Evolutionary conservation across 202 grass and related monocot genomes (phyloP).

Genomic region (Saccharum hybrid): DNA sequence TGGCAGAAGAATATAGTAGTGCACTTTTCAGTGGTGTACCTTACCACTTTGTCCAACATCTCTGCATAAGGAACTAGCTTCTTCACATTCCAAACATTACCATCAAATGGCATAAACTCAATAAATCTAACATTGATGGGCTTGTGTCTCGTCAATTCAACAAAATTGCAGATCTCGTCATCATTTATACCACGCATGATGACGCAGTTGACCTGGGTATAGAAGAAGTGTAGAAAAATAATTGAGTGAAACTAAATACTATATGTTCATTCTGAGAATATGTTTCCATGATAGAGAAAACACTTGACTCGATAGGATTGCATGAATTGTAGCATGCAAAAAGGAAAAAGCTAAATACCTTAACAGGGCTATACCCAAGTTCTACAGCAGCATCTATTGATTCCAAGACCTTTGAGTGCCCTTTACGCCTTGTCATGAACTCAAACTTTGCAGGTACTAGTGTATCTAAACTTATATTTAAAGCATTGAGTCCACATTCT

Average conservation of each 20-base stretch:
- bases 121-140: constrained; percentile 97
- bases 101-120: constrained; percentile 99
- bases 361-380: constrained; percentile 86
- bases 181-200: constrained; percentile 96
- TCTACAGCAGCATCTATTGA: constrained; percentile 80
- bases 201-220: constrained; percentile 84
- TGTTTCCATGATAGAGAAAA: not conserved
- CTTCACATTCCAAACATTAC: constrained; percentile 99
- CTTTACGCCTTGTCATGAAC: constrained; percentile 97
- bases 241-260: constrained; percentile 11
- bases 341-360: constrained; percentile 63
- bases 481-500: constrained; percentile 79
- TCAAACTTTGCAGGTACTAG: constrained; percentile 94
- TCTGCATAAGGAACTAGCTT: constrained; percentile 95
- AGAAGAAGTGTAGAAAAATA: not conserved
- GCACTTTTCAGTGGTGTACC: constrained; percentile 59
- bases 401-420: constrained; percentile 76
- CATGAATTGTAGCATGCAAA: constrained; percentile 1
- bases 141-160: constrained; percentile 81
- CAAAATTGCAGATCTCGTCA: constrained; percentile 95
- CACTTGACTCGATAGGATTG: not conserved
- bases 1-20: constrained; percentile 24
- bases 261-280: not conserved
- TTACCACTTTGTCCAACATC: constrained; percentile 96
- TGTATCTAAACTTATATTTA: constrained; percentile 98